Conservation (phyloP, 73 alveolate genomes). For the Stentor coeruleus region DNA sequence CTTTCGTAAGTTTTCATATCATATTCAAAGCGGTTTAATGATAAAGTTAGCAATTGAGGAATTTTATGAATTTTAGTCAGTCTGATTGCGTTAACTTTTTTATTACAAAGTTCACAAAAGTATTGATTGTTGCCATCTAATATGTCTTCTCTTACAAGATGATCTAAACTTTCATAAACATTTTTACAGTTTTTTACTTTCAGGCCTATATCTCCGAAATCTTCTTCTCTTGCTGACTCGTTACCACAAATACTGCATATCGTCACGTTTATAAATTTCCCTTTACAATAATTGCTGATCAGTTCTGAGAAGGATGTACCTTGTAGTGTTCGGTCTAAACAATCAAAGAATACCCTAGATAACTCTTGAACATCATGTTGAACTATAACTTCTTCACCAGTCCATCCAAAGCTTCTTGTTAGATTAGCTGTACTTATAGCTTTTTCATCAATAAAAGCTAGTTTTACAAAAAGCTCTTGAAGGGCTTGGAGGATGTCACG, state of each 20-base stretch:
- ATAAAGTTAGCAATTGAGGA: conserved; percentile 84
- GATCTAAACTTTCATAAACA: conserved; percentile 70
- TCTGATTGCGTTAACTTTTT: conserved; percentile 79
- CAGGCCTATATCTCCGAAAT: conserved; percentile 73
- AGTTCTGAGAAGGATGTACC: conserved; percentile 77
- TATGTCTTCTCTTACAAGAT: conserved; percentile 59
- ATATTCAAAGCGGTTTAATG: conserved; percentile 85
- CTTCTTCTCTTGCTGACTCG: conserved; percentile 72
- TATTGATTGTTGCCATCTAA: conserved; percentile 74
- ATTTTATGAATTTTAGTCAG: conserved; percentile 75
- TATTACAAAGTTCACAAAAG: conserved; percentile 82
- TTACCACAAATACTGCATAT: conserved; percentile 72
- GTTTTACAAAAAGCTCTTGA: conserved; percentile 81
- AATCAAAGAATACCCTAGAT: conserved; percentile 50
- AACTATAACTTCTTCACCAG: conserved; percentile 26
- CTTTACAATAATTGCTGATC: conserved; percentile 65
- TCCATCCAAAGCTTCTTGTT: conserved; percentile 60
- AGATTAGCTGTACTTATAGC: conserved; percentile 27
- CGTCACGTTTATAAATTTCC: conserved; percentile 62
- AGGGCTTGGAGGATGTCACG: conserved; percentile 73
- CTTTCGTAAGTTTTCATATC: conserved; percentile 87
- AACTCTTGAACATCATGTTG: conserved; percentile 83
- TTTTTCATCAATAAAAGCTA: conserved; percentile 62
- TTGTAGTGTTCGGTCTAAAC: conserved; percentile 72
- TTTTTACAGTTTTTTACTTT: conserved; percentile 71